Evolutionary conservation across 2,329 filamentous ascomycete species (phyloP).

Genomic region (Colletotrichum plurivorum): DNA sequence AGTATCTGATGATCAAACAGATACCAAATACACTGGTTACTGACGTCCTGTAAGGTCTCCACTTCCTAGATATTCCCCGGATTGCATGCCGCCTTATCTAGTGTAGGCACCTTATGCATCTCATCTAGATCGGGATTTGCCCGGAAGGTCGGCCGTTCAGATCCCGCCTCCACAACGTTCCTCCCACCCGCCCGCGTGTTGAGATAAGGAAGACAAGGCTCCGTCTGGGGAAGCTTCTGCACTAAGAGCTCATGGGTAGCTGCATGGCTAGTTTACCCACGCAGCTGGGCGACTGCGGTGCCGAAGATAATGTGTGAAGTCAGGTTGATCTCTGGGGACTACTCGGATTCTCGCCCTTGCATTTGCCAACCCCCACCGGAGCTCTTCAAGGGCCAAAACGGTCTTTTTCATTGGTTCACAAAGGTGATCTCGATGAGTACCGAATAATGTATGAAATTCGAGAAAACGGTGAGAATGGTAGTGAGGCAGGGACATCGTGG

Average conservation of each 20-base stretch:
- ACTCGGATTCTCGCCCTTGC: too few species aligned
- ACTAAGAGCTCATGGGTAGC: background rate
- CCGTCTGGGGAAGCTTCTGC: constrained; percentile 1
- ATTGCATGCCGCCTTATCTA: background rate
- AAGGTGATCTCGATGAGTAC: too few species aligned
- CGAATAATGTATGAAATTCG: too few species aligned
- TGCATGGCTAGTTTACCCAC: background rate
- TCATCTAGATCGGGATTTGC: constrained; percentile 1
- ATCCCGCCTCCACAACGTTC: constrained; percentile 1
- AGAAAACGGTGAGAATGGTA: too few species aligned
- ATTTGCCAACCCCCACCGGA: too few species aligned
- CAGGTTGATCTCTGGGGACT: background rate
- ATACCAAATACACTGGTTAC: background rate
- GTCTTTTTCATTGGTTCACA: too few species aligned
- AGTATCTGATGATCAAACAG: too few species aligned
- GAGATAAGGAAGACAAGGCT: background rate
- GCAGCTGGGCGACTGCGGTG: too few species aligned
- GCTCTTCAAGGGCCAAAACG: too few species aligned
- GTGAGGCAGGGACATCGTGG: too few species aligned
- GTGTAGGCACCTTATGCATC: too few species aligned
- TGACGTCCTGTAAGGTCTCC: background rate
- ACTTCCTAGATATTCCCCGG: background rate
- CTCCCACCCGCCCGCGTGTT: background rate
- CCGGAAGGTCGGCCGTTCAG: constrained; percentile 1
- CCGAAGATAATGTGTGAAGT: background rate